Conservation (phyloP, 306 rosid genomes). For the Herpetospermum pedunculosum region DNA sequence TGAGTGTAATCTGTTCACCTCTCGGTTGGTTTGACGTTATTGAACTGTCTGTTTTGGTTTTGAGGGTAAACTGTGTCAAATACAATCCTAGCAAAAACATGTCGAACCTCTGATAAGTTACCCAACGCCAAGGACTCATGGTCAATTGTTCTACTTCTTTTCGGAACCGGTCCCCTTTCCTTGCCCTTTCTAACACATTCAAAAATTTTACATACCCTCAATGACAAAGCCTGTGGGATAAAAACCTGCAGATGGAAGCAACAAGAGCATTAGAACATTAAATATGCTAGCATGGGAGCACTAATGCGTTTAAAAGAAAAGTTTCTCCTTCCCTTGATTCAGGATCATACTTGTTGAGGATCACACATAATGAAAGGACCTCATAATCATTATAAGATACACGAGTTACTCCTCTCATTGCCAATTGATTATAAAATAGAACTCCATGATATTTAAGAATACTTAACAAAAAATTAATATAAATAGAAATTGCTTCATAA, state of each 20-base stretch:
- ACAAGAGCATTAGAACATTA: neutral
- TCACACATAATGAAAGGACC: no score
- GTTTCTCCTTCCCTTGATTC: no score
- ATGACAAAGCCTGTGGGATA: slow-evolving; percentile 16
- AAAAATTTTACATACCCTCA: slow-evolving; percentile 20
- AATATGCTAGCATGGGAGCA: neutral
- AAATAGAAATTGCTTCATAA: neutral
- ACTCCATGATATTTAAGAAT: no score
- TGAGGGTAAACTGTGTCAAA: slow-evolving; percentile 21
- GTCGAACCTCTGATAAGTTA: slow-evolving; percentile 22
- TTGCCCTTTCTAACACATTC: slow-evolving; percentile 14
- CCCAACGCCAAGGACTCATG: slow-evolving; percentile 20
- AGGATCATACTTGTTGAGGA: no score
- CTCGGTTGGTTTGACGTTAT: neutral
- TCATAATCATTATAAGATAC: no score
- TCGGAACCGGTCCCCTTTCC: slow-evolving; percentile 15
- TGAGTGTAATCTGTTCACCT: neutral
- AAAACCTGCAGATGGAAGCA: slow-evolving; percentile 25
- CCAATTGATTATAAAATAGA: no score
- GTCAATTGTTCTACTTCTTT: slow-evolving; percentile 17
- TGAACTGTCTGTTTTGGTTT: slow-evolving; percentile 4
- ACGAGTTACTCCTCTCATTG: no score
- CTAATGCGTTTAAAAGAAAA: no score
- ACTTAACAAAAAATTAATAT: neutral
- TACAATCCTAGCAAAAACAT: slow-evolving; percentile 25